Conservation (phyloP, 1,284 basidiomycete species). For the Apiotrichum domesticum region DNA sequence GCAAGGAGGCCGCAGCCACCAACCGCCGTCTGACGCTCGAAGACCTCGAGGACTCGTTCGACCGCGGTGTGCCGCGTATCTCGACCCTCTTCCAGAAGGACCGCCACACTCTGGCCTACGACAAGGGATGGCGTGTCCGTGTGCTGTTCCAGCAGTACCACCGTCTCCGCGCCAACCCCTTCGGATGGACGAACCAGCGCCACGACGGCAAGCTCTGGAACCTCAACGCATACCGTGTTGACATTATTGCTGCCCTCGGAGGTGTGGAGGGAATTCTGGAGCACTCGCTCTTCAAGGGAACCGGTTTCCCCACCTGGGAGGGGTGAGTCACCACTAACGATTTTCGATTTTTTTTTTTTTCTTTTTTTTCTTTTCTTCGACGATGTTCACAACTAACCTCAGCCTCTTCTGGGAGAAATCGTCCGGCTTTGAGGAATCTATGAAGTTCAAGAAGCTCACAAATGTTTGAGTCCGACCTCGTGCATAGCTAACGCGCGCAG, state of each 20-base stretch:
- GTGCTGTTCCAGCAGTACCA: constrained; percentile 99
- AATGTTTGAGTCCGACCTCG: constrained; percentile 21
- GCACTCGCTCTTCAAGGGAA: constrained; percentile 96
- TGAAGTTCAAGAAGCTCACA: constrained; percentile 84
- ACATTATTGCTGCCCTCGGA: constrained; percentile 97
- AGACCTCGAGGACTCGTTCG: constrained; percentile 92
- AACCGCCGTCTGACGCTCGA: constrained; percentile 95
- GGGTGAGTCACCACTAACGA: constrained; percentile 8
- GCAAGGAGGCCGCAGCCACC: constrained; percentile 96
- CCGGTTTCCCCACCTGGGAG: constrained; percentile 56
- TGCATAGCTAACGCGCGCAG: too few species aligned
- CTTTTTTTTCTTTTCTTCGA: not conserved
- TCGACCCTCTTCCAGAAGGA: constrained; percentile 68
- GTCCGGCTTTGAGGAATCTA: constrained; percentile 56
- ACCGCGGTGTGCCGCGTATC: constrained; percentile 80
- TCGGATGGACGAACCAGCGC: constrained; percentile 97
- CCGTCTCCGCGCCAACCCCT: constrained; percentile 71
- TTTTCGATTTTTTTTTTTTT: not conserved
- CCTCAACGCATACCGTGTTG: constrained; percentile 95
- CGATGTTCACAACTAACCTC: constrained; percentile 29
- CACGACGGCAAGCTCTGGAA: constrained; percentile 99
- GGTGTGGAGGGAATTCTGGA: constrained; percentile 78
- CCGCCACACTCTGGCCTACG: constrained; percentile 91
- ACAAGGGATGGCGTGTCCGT: constrained; percentile 91
- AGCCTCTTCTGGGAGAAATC: constrained; percentile 93